phyloP scores from a whole-genome alignment of 495 filamentous ascomycete species.

The Tetracladium setigerum region DNA sequence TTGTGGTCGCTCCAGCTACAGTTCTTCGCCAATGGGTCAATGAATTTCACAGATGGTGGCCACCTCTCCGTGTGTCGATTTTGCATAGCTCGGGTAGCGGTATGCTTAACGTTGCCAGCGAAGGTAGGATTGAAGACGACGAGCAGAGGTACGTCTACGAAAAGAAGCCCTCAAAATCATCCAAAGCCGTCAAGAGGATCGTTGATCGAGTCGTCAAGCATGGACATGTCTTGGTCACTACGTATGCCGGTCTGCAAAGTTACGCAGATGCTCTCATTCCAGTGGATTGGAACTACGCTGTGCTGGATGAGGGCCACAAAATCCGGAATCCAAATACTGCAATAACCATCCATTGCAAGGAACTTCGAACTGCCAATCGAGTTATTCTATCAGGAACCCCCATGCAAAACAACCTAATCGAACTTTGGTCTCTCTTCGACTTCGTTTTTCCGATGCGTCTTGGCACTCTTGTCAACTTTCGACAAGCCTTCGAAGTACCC shows the following conservation, averaged over 20 bases:
- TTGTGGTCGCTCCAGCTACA: slow-evolving; percentile 88
- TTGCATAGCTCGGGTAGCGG: slow-evolving; percentile 92
- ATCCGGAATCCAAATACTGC: slow-evolving; percentile 91
- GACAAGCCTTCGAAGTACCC: slow-evolving; percentile 83
- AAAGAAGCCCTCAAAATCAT: slow-evolving; percentile 36
- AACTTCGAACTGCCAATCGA: slow-evolving; percentile 77
- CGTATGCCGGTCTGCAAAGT: slow-evolving; percentile 85
- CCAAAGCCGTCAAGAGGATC: slow-evolving; percentile 63
- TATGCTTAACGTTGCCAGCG: slow-evolving; percentile 74
- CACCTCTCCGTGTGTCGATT: slow-evolving; percentile 86
- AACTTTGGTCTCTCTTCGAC: slow-evolving; percentile 95
- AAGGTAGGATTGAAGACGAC: slow-evolving; percentile 64
- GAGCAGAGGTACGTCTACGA: slow-evolving; percentile 34
- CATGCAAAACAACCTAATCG: slow-evolving; percentile 95
- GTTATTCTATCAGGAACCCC: slow-evolving; percentile 93
- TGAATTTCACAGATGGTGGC: slow-evolving; percentile 98
- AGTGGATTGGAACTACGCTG: slow-evolving; percentile 84
- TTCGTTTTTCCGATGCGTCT: slow-evolving; percentile 95
- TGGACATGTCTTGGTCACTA: slow-evolving; percentile 90
- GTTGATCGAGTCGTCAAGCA: slow-evolving; percentile 76
- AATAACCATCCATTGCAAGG: slow-evolving; percentile 89
- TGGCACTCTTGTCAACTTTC: slow-evolving; percentile 83
- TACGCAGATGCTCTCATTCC: slow-evolving; percentile 73
- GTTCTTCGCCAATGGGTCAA: slow-evolving; percentile 97
- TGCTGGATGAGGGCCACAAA: slow-evolving; percentile 95